A percentile compares a stretch with the other conserved stretches of the same genome.
These are phyloP conservation scores for Rhizopogon roseolus DNA, from an alignment of 768 basidiomycete species.

Conservation along the genomic window DNA sequence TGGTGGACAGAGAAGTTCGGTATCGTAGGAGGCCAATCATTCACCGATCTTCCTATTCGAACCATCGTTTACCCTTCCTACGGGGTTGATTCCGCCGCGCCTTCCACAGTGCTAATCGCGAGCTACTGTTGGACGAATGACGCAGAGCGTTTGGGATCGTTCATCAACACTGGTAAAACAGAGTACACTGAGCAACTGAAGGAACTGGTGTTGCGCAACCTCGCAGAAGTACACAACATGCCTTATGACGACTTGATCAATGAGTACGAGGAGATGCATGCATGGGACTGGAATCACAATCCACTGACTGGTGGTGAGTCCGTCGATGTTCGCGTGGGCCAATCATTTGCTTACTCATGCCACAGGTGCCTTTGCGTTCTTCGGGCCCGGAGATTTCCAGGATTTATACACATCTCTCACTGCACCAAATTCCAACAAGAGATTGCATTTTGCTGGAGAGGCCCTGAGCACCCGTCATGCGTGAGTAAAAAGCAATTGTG, in stretches of 20 bases:
- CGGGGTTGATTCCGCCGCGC: conserved; percentile 16
- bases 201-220: conserved; percentile 20
- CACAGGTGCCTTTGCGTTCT: conserved; percentile 38
- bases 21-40: conserved; percentile 37
- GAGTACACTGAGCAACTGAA: conserved; percentile 14
- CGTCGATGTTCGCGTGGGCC: no score
- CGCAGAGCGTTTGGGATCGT: conserved; percentile 30
- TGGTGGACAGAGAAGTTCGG: conserved; percentile 37
- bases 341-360: no score
- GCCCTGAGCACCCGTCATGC: conserved; percentile 32
- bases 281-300: conserved; percentile 32
- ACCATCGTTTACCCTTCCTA: conserved; percentile 42
- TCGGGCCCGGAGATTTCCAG: conserved; percentile 35
- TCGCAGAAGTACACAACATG: conserved; percentile 15
- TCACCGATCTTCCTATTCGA: conserved; percentile 36
- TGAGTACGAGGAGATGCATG: conserved; percentile 18
- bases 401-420: conserved; percentile 27
- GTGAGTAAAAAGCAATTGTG: conserved; percentile 4
- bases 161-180: conserved; percentile 15
- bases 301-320: conserved; percentile 29
- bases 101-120: conserved; percentile 31
- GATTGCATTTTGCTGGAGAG: conserved; percentile 34
- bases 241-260: conserved; percentile 19
- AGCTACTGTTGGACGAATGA: conserved; percentile 39
- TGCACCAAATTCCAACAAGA: conserved; percentile 24